These are phyloP conservation scores for Alternaria consortialis DNA, from an alignment of 2,329 filamentous ascomycete species.

Conservation along the genomic window DNA sequence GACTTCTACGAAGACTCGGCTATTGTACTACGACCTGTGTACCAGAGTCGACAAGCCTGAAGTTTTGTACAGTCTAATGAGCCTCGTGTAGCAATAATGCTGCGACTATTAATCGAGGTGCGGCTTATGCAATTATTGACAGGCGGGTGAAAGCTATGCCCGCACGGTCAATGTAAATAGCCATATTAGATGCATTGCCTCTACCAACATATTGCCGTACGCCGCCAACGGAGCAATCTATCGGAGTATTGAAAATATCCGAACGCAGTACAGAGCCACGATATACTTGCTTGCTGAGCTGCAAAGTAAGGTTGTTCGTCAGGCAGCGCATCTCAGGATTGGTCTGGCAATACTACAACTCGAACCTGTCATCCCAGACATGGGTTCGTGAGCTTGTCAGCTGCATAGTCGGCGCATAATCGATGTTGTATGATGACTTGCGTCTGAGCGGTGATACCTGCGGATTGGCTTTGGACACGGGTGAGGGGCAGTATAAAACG, in stretches of 20 bases:
- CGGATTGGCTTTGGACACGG: background rate
- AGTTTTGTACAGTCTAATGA: background rate
- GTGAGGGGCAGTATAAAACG: slow-evolving; percentile 2
- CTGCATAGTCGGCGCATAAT: background rate
- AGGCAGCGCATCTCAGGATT: background rate
- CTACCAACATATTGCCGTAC: background rate
- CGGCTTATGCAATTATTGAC: background rate
- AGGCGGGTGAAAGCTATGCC: background rate
- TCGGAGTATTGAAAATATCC: slow-evolving; percentile 24
- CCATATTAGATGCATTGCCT: slow-evolving; percentile 14
- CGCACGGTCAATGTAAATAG: slow-evolving; percentile 7
- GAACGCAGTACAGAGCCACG: slow-evolving; percentile 14
- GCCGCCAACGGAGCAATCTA: slow-evolving; percentile 16
- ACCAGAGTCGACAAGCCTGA: background rate
- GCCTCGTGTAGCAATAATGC: background rate
- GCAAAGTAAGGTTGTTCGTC: slow-evolving; percentile 8
- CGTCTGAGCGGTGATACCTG: background rate
- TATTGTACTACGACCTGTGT: background rate
- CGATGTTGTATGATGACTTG: background rate
- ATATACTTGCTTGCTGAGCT: slow-evolving; percentile 10
- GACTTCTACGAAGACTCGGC: background rate
- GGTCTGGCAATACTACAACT: slow-evolving; percentile 3
- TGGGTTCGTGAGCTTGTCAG: background rate
- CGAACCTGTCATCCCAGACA: background rate
- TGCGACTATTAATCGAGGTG: background rate